Conservation (phyloP, 2,329 filamentous ascomycete genomes). For the Cytospora mali region DNA sequence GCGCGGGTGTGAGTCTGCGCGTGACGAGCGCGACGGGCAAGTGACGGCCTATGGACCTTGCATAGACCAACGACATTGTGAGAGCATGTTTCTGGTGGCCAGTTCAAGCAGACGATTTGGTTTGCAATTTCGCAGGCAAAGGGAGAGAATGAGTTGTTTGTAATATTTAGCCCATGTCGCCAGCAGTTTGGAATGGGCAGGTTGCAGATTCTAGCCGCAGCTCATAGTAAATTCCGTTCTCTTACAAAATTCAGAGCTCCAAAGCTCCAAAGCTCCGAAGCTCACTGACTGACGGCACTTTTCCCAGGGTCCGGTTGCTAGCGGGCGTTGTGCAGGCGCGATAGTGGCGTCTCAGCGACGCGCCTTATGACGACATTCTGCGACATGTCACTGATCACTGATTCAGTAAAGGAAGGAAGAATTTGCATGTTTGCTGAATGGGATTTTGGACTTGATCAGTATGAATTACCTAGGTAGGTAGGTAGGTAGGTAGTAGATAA, state of each 20-base stretch:
- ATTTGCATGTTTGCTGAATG: background rate
- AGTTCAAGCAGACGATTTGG: constrained; percentile 18
- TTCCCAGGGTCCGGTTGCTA: background rate
- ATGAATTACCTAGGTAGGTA: background rate
- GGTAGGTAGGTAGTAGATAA: too few species aligned
- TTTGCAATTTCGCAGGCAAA: constrained; percentile 2
- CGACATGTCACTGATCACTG: background rate
- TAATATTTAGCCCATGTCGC: constrained; percentile 21
- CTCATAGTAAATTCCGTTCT: constrained; percentile 3
- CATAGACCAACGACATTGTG: constrained; percentile 35
- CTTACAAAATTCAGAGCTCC: background rate
- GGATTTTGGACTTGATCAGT: too few species aligned
- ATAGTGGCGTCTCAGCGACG: background rate
- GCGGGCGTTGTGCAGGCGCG: constrained; percentile 3
- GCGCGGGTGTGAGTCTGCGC: background rate
- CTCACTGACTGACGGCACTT: background rate
- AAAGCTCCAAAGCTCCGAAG: background rate
- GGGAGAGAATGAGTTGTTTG: background rate
- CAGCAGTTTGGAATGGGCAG: background rate
- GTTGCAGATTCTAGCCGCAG: background rate
- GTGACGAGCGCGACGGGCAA: constrained; percentile 30
- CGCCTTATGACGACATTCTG: background rate
- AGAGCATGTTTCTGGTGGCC: constrained; percentile 31
- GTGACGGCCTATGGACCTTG: constrained; percentile 35
- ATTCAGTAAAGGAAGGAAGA: background rate